A percentile compares a stretch with the other conserved stretches of the same genome.
Conservation (phyloP, 768 basidiomycete species). For the Calvatia gigantea region DNA sequence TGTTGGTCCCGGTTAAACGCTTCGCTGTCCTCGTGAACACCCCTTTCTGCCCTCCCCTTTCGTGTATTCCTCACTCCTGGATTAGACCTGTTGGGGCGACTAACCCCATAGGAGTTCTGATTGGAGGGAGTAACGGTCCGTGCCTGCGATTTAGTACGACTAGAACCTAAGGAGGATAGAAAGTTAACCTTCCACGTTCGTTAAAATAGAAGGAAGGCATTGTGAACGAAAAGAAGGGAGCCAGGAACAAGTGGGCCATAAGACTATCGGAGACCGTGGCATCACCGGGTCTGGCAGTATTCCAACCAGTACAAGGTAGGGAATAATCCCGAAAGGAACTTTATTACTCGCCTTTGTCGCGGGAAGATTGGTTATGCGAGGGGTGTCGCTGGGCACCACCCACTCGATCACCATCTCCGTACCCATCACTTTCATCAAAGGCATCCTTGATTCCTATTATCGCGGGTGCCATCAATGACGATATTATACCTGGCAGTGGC, state of each 20-base stretch:
- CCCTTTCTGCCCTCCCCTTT: background rate
- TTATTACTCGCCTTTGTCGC: background rate
- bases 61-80: background rate
- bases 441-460: background rate
- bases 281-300: too few species aligned
- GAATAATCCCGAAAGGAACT: background rate
- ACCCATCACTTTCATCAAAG: background rate
- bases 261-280: too few species aligned
- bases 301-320: background rate
- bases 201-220: background rate
- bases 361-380: background rate
- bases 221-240: background rate
- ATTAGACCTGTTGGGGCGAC: background rate
- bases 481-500: background rate
- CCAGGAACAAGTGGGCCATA: background rate
- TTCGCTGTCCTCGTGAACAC: background rate
- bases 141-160: background rate
- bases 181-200: background rate
- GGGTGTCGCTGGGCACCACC: background rate
- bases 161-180: background rate
- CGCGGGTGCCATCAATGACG: background rate
- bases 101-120: background rate
- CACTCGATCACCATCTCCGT: slow-evolving; percentile 6
- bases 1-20: background rate
- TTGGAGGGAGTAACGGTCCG: background rate